These are phyloP conservation scores for Trichoderma reesei DNA, from an alignment of 495 filamentous ascomycete species.

Conservation along the genomic window DNA sequence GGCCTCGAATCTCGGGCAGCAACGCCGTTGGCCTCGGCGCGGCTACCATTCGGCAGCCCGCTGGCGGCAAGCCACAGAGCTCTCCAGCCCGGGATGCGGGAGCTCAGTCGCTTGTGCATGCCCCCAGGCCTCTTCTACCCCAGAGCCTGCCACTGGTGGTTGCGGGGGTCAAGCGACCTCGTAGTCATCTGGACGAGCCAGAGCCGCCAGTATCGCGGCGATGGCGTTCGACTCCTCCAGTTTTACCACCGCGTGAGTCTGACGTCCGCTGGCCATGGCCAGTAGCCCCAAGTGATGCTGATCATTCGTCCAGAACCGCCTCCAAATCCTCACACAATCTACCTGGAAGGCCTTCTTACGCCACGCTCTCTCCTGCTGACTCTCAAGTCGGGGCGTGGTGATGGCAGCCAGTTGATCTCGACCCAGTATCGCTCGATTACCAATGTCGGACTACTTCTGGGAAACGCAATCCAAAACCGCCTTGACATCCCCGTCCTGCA, in stretches of 20 bases:
- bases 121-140: background rate
- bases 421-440: background rate
- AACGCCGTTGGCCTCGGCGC: background rate
- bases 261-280: background rate
- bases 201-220: background rate
- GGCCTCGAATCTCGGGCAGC: background rate
- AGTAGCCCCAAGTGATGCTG: background rate
- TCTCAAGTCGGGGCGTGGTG: background rate
- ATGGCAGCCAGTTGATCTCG: background rate
- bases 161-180: conserved; percentile 2
- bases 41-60: background rate
- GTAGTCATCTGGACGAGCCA: background rate
- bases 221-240: background rate
- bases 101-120: background rate
- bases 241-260: background rate
- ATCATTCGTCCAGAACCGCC: background rate
- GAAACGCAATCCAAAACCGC: background rate
- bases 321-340: background rate
- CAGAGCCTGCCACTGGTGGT: background rate
- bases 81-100: background rate
- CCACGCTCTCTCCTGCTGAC: background rate
- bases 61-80: background rate
- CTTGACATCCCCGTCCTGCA: background rate
- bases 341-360: background rate
- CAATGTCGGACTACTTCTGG: background rate